A percentile compares a stretch with the other conserved stretches of the same genome.
These are phyloP conservation scores for Zopfia rhizophila DNA, from an alignment of 2,329 filamentous ascomycete species.

Conservation along the genomic window DNA sequence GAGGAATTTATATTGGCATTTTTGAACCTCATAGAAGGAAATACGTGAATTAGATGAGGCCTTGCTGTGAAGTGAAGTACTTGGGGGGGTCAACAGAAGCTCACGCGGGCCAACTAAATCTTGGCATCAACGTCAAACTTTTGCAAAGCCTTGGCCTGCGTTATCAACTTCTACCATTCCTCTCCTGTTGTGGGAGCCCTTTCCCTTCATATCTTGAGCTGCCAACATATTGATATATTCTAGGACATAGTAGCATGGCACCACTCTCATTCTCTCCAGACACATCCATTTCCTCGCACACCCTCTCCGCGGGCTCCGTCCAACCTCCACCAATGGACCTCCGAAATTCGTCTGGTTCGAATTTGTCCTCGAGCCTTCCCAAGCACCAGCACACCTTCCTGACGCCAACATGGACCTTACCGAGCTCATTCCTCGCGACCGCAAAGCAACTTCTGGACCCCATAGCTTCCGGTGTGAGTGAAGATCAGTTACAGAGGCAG, in stretches of 20 bases:
- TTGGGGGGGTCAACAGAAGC: no score
- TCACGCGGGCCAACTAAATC: constrained; percentile 21
- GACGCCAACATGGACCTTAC: constrained; percentile 74
- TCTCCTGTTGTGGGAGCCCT: background rate
- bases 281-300: constrained; percentile 53
- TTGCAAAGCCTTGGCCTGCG: constrained; percentile 14
- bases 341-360: constrained; percentile 37
- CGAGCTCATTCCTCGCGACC: constrained; percentile 75
- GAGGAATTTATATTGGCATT: no score
- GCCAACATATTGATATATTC: background rate
- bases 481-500: constrained; percentile 75
- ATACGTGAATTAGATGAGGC: no score
- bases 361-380: constrained; percentile 68
- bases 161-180: background rate
- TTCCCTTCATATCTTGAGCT: background rate
- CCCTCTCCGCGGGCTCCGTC: constrained; percentile 49
- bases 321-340: constrained; percentile 49
- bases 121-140: constrained; percentile 12
- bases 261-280: constrained; percentile 48
- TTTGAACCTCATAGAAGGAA: no score
- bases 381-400: constrained; percentile 78
- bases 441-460: constrained; percentile 84
- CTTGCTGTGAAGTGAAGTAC: no score
- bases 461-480: constrained; percentile 77
- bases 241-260: constrained; percentile 39